Conservation (phyloP, 1,284 basidiomycete species). For the Fomitopsis palustris region DNA sequence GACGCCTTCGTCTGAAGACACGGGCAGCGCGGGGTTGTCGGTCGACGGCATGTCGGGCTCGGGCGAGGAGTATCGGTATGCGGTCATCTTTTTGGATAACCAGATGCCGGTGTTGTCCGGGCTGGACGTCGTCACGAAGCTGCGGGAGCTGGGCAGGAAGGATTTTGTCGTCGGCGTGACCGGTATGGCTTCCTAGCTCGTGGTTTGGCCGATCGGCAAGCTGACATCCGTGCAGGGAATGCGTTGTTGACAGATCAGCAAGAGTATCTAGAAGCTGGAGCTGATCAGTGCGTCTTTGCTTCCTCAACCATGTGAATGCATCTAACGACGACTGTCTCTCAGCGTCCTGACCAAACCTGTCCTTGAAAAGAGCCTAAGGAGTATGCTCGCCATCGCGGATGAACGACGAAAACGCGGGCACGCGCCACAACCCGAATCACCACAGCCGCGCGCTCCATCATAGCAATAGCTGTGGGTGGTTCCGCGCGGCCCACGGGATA, state of each 20-base stretch:
- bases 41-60: constrained; percentile 11
- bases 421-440: constrained; percentile 6
- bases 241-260: constrained; percentile 65
- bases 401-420: constrained; percentile 26
- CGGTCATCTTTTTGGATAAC: constrained; percentile 83
- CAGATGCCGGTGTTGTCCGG: constrained; percentile 86
- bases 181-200: constrained; percentile 42
- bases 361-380: constrained; percentile 33
- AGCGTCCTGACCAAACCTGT: constrained; percentile 37
- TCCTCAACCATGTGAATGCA: neutral
- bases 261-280: constrained; percentile 76
- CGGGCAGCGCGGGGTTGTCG: constrained; percentile 21
- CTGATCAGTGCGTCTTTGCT: constrained; percentile 57
- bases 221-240: constrained; percentile 41
- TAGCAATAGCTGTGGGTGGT: neutral
- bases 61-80: constrained; percentile 41
- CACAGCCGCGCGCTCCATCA: neutral
- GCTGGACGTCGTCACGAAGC: constrained; percentile 62
- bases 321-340: constrained; percentile 24
- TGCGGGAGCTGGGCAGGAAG: constrained; percentile 62
- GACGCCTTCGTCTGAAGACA: constrained; percentile 32
- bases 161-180: constrained; percentile 82
- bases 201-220: neutral
- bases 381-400: constrained; percentile 31
- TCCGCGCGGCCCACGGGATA: neutral